Percentiles rank a stretch among this genome's conserved stretches.
These are phyloP conservation scores for Sporobolus alterniflorus DNA, from an alignment of 202 grass and related monocot species.

Conservation along the genomic window DNA sequence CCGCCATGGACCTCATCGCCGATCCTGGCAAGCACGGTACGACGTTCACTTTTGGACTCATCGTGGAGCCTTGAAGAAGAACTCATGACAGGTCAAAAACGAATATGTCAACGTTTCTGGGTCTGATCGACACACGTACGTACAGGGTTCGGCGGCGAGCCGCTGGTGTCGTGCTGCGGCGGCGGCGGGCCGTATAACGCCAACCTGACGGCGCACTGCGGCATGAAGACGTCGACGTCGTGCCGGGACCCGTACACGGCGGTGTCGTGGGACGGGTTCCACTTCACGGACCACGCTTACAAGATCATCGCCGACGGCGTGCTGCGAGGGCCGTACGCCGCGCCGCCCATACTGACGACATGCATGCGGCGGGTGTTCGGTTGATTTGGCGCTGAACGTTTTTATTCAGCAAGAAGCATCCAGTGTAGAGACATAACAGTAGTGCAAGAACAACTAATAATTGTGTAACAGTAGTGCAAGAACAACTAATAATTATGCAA, in stretches of 20 bases:
- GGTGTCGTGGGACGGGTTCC: slow-evolving; percentile 61
- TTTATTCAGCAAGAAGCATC: too few relatives aligned
- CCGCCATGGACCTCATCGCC: slow-evolving; percentile 23
- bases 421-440: too few relatives aligned
- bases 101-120: neutral
- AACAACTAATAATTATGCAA: too few relatives aligned
- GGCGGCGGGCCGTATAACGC: slow-evolving; percentile 33
- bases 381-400: too few relatives aligned
- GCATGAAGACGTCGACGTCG: neutral
- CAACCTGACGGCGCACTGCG: neutral
- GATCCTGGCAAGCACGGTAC: slow-evolving; percentile 39
- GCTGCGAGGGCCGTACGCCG: slow-evolving; percentile 37
- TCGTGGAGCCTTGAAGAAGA: neutral
- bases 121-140: neutral
- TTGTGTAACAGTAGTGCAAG: too few relatives aligned
- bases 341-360: slow-evolving; percentile 27
- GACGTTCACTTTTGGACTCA: neutral
- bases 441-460: too few relatives aligned
- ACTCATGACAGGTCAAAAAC: neutral
- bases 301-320: slow-evolving; percentile 36
- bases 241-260: slow-evolving; percentile 31
- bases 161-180: slow-evolving; percentile 60
- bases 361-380: neutral
- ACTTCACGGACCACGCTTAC: slow-evolving; percentile 51
- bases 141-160: slow-evolving; percentile 9